A percentile compares a stretch with the other conserved stretches of the same genome.
Conservation (phyloP, 208 protist species). For the Trypanosoma avium region DNA sequence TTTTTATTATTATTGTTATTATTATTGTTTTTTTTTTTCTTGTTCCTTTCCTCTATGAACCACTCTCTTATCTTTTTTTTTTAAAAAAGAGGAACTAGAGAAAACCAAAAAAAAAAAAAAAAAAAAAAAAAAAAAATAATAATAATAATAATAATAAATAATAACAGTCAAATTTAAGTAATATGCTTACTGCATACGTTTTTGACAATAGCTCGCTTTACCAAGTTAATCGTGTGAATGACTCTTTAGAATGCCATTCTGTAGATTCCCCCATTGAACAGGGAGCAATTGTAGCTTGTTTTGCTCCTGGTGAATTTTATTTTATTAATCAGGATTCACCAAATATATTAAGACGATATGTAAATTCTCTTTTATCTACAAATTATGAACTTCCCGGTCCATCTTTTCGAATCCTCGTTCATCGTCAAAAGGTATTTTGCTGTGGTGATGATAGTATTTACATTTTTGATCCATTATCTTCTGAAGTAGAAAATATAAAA, state of each 20-base stretch:
- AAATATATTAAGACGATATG: constrained; percentile 28
- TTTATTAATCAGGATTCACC: constrained; percentile 35
- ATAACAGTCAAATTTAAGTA: too few relatives aligned
- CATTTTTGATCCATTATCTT: constrained; percentile 60
- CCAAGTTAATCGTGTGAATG: constrained; percentile 6
- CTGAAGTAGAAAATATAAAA: constrained; percentile 42
- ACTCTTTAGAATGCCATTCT: background rate
- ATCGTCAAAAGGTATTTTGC: constrained; percentile 63
- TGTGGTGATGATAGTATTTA: constrained; percentile 29
- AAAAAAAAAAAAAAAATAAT: background rate
- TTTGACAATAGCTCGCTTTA: constrained; percentile 22
- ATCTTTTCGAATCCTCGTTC: constrained; percentile 44
- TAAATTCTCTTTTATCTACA: background rate
- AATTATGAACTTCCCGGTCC: constrained; percentile 25
- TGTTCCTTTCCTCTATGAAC: background rate
- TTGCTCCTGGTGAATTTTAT: constrained; percentile 39
- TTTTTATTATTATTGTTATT: constrained; percentile 15
- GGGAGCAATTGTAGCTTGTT: constrained; percentile 29
- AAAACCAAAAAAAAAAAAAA: constrained; percentile 4
- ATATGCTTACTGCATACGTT: constrained; percentile 21
- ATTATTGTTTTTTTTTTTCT: constrained; percentile 4
- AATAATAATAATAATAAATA: too few relatives aligned
- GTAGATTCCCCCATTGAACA: background rate
- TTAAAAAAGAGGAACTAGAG: too few relatives aligned
- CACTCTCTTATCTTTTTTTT: background rate